These are phyloP conservation scores for Suhomyces chickasaworum DNA, from an alignment of 1,139 yeast species.

Conservation along the genomic window DNA sequence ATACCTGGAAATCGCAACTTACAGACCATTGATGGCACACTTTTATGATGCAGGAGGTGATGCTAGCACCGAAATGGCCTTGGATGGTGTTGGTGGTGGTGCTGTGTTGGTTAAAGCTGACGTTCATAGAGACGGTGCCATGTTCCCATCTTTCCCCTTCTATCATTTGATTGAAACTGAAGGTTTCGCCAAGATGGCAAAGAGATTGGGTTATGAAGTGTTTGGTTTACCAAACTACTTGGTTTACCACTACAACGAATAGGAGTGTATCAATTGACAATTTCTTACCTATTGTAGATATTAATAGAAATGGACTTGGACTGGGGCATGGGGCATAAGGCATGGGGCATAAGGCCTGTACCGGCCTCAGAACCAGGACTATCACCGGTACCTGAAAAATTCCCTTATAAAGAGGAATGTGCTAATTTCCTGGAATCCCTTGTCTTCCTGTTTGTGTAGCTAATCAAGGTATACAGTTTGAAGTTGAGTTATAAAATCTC, in stretches of 20 bases:
- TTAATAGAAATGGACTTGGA: no score
- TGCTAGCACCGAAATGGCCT: constrained; percentile 62
- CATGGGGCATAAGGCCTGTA: no score
- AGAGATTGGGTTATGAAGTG: constrained; percentile 86
- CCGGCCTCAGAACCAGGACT: no score
- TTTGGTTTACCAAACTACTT: constrained; percentile 92
- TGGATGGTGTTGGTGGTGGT: constrained; percentile 98
- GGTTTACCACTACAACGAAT: constrained; percentile 83
- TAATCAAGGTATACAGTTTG: background rate
- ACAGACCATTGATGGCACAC: constrained; percentile 94
- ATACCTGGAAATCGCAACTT: constrained; percentile 88
- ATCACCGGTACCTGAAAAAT: no score
- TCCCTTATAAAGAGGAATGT: no score
- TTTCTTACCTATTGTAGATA: no score
- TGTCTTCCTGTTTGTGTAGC: background rate
- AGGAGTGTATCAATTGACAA: constrained; percentile 9
- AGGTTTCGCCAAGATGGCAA: constrained; percentile 98
- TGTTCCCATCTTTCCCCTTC: constrained; percentile 98
- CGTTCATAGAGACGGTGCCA: constrained; percentile 98
- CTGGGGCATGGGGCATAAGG: no score
- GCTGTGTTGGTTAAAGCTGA: constrained; percentile 94
- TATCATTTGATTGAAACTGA: constrained; percentile 96
- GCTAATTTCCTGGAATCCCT: background rate
- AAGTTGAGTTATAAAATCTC: background rate
- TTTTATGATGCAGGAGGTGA: constrained; percentile 71